These are phyloP conservation scores for Blepharisma stoltei DNA, from an alignment of 73 alveolate species.

Conservation along the genomic window DNA sequence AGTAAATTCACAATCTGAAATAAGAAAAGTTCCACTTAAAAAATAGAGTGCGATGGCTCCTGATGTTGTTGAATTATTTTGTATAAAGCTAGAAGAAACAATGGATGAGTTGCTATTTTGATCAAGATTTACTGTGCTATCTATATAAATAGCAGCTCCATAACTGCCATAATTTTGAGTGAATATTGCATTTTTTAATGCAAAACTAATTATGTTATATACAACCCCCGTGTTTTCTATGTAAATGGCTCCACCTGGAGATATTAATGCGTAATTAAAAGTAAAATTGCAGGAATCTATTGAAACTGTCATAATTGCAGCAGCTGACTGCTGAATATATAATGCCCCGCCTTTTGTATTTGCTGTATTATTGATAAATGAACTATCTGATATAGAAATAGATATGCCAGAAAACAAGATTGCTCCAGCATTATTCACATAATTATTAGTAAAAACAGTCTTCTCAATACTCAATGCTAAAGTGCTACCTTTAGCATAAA, in stretches of 20 bases:
- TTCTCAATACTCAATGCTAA: too few species aligned
- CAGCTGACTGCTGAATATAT: not conserved
- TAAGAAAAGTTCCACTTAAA: too few species aligned
- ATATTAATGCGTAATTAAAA: not conserved
- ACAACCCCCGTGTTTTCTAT: not conserved
- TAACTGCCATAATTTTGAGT: not conserved
- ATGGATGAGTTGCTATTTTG: not conserved
- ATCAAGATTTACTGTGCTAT: not conserved
- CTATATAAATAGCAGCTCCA: not conserved
- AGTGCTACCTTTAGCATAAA: too few species aligned
- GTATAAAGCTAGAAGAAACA: not conserved
- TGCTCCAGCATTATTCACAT: not conserved
- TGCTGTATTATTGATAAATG: not conserved
- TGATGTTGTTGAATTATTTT: conserved; percentile 34
- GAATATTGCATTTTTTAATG: not conserved
- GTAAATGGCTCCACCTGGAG: not conserved
- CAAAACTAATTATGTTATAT: not conserved
- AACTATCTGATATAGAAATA: not conserved
- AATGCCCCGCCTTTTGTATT: not conserved
- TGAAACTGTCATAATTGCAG: not conserved
- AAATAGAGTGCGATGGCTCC: not conserved
- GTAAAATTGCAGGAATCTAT: not conserved
- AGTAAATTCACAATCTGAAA: too few species aligned
- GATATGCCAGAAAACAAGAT: not conserved
- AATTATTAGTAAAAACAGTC: too few species aligned